Evolutionary conservation across 2,329 filamentous ascomycete species (phyloP).

Genomic region (Cladosporium sp.): DNA sequence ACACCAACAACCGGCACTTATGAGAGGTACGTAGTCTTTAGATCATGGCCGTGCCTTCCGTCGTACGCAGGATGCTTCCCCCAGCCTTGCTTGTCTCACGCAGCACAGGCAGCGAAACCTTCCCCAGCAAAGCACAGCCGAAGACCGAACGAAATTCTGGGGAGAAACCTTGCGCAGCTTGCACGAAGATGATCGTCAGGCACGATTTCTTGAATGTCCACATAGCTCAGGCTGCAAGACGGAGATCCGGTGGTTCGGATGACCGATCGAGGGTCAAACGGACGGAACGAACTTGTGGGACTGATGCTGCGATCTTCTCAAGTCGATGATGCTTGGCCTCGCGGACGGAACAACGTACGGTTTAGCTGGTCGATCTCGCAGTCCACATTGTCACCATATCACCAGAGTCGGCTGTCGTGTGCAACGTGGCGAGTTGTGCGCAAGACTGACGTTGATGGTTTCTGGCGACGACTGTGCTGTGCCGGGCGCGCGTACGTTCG

Average conservation of each 20-base stretch:
- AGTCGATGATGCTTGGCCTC: slow-evolving; percentile 5
- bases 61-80: neutral
- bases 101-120: neutral
- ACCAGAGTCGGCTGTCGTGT: neutral
- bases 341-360: too few species aligned
- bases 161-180: neutral
- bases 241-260: neutral
- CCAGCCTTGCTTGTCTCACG: slow-evolving; percentile 1
- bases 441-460: neutral
- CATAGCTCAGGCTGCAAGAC: neutral
- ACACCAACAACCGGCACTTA: neutral
- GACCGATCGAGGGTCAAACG: neutral
- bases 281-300: neutral
- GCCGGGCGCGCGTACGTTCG: neutral
- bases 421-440: neutral
- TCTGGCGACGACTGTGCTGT: neutral
- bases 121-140: neutral
- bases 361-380: too few species aligned
- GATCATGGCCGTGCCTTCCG: neutral
- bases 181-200: neutral
- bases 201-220: neutral
- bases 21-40: neutral
- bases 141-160: neutral
- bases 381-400: too few species aligned
- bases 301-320: neutral